Conservation (phyloP, 495 filamentous ascomycete species). For the Annulohypoxylon maeteangense region DNA sequence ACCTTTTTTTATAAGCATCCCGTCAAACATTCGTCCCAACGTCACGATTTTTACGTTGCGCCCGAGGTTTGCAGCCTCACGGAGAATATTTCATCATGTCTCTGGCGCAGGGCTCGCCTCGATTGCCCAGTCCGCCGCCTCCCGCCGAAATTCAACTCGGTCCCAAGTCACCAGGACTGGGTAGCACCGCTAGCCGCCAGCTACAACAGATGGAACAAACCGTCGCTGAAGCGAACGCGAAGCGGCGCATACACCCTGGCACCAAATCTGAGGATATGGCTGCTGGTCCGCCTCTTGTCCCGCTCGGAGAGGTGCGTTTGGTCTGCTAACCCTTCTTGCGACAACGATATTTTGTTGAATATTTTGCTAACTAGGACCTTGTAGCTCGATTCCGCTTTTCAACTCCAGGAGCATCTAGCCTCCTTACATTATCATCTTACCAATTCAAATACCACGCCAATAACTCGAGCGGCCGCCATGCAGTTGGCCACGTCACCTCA, state of each 20-base stretch:
- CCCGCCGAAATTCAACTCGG: slow-evolving; percentile 91
- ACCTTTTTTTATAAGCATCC: background rate
- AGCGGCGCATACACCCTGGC: slow-evolving; percentile 88
- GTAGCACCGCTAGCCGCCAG: slow-evolving; percentile 62
- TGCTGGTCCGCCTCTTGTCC: slow-evolving; percentile 86
- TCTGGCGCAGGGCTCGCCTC: slow-evolving; percentile 80
- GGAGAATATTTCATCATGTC: slow-evolving; percentile 54
- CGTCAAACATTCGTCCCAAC: background rate
- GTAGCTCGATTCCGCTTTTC: slow-evolving; percentile 93
- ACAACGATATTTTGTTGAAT: background rate
- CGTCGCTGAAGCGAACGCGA: slow-evolving; percentile 65
- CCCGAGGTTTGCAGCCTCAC: slow-evolving; percentile 18
- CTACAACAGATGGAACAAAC: slow-evolving; percentile 69
- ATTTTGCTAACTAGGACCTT: slow-evolving; percentile 4
- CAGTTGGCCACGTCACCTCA: slow-evolving; percentile 81
- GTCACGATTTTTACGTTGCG: background rate
- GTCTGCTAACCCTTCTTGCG: slow-evolving; percentile 2
- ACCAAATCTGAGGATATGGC: slow-evolving; percentile 91
- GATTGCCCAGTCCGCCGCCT: slow-evolving; percentile 88
- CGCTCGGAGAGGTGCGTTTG: slow-evolving; percentile 76
- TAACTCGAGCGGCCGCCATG: slow-evolving; percentile 76
- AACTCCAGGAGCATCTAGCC: slow-evolving; percentile 97
- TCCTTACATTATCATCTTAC: slow-evolving; percentile 87
- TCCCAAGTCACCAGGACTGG: slow-evolving; percentile 79
- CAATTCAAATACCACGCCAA: slow-evolving; percentile 68